Percentiles rank a stretch among this genome's conserved stretches.
Conservation (phyloP, 176 grass and related monocot genomes). For the Themeda triandra region DNA sequence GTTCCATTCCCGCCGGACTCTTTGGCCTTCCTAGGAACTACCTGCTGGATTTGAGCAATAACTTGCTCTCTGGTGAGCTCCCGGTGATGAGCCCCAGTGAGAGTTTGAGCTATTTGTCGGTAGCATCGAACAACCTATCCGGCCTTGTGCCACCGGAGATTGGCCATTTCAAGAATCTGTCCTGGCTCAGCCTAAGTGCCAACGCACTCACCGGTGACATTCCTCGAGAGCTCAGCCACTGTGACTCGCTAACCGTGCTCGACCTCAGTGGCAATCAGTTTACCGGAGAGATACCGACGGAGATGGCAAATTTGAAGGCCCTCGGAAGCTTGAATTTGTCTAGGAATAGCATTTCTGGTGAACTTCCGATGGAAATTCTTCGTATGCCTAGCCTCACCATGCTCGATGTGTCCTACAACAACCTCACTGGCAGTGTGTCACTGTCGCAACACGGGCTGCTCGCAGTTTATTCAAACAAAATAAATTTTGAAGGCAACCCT, state of each 20-base stretch:
- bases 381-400: constrained; percentile 68
- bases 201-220: constrained; percentile 52
- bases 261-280: constrained; percentile 75
- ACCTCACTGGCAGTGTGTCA: constrained; percentile 25
- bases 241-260: constrained; percentile 38
- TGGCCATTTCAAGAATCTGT: constrained; percentile 40
- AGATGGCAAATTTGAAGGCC: constrained; percentile 42
- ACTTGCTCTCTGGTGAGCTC: no score
- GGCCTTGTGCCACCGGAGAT: constrained; percentile 54
- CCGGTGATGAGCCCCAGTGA: no score
- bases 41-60: no score
- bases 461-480: no score
- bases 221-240: constrained; percentile 44
- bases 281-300: constrained; percentile 54
- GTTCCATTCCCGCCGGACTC: no score
- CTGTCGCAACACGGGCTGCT: no score
- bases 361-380: constrained; percentile 46
- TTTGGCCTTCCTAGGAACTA: no score
- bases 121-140: constrained; percentile 2
- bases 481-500: constrained; percentile 51
- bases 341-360: constrained; percentile 46
- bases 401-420: constrained; percentile 74
- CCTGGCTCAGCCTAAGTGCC: constrained; percentile 55
- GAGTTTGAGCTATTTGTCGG: no score
- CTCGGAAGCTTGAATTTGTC: constrained; percentile 74